Evolutionary conservation across 1,139 yeast genomes (phyloP), one percentile per base, ranked within the genome.

Genomic region (Kurtzmaniella quercitrusa): DNA sequence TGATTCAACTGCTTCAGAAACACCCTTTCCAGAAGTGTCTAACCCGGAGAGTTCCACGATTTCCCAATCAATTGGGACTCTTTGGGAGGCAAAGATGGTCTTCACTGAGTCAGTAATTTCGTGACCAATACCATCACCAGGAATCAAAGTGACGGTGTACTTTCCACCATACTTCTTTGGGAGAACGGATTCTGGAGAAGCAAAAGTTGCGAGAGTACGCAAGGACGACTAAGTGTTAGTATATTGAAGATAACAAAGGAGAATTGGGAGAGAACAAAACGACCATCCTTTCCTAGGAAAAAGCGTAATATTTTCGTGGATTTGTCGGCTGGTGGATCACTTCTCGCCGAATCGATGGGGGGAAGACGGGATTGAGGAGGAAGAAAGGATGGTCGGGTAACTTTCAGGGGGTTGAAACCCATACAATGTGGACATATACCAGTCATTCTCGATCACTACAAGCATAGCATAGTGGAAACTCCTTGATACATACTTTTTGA

Each of bases 111-210:
- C 94, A 48, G 98, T 85, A 66, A 90, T 88, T 75, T 93, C 97
- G 64, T 85, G 85, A 69, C 98, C 98, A 54, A 91, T 85, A 80
- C 98, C 98, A 66, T 93, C 98, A 68, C 91, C 93, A 51, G 98
- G 98, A 59, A 93, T 85, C 65, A 93, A 77, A 46, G 97, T 90
- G 47, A 90, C 95, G 46, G 91, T 85, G 77, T 80, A 91, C 66
- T 84, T 85, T 52, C 96, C 96, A 57, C 98, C 98, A 71, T 89
- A 90, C 73, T 89, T 87, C 77, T 87, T 87, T 60, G 96, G 95
- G 59, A 85, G 74, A 50, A 79, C 79, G 50, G 81, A 63, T 62
- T 82, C 88, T 46, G 82, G 73, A 39, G 75, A 63, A 50, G 79
- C 68, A 60, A 71, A 73, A 41, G 79, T 68, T 47, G 81, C 80